Evolutionary conservation across 371 early-diverging fungal species (phyloP), one percentile per base, ranked within the genome.

Genomic region (Apophysomyces variabilis): DNA sequence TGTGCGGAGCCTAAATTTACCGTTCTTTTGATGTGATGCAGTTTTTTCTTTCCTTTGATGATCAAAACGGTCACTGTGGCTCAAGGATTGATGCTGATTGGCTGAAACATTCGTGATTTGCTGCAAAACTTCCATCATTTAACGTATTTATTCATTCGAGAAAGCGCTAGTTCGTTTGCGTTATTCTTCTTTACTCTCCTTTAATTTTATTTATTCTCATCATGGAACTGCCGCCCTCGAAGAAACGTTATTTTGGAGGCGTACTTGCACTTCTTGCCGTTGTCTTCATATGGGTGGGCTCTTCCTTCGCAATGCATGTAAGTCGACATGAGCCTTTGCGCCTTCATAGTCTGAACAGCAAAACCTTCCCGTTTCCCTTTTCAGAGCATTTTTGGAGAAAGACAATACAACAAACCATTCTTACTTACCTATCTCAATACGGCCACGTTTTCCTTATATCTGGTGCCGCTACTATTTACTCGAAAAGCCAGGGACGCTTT

Each of bases 271-370:
- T 93, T 43, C 74, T 91, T 35, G 79, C 82, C 18, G 93, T 94
- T 1, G 93, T 93, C 38, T 72, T 89, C 62, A 90, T 94, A 61
- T 94, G 94, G 94, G 92, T 92, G 6, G 79, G 85, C 3, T 92
- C 93, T 57, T 90, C 92, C n/a, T 94, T 92, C 76, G 81, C 92
- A 16, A 88, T 92, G 79, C 91, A 84, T 73, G 89, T 90, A 85
- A 73, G 82, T 67, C 41, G 41, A 32, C 35, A 47, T 57, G 37
- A 26, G 32, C 32, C 3, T 26, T 26, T 26, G 32, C 3, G 32
- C 3, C 32, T 26, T 26, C 32, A 26, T 26, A 26, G 32, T 26
- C 32, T 26, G 32, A 26, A 26, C 32, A 26, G 3, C 32, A 26
- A 3, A 26, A 26, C 32, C 32, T 26, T 26, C 3, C 32, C 3